These are phyloP conservation scores for Ophiostoma quercus DNA, from an alignment of 2,329 filamentous ascomycete species.

Conservation along the genomic window DNA sequence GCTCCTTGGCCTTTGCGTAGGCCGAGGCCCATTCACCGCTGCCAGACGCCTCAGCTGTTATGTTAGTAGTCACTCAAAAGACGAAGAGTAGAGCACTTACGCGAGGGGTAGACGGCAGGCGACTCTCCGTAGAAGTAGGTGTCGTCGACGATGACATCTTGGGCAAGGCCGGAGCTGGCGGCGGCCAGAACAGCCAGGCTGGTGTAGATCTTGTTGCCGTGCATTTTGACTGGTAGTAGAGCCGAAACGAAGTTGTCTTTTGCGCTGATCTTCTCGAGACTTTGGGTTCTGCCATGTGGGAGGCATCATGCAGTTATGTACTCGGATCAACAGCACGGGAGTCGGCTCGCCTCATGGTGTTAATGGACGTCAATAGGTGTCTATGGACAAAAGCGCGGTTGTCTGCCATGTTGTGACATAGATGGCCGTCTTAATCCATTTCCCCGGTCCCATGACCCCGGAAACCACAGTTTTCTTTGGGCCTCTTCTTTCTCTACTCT, in stretches of 20 bases:
- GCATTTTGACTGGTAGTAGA: background rate
- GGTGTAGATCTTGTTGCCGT: constrained; percentile 13
- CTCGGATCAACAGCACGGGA: background rate
- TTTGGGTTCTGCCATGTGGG: background rate
- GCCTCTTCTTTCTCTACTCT: too few species aligned
- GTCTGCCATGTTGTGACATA: background rate
- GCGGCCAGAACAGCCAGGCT: constrained; percentile 36
- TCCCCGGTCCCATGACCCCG: constrained; percentile 7
- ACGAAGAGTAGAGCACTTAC: background rate
- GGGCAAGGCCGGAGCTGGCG: constrained; percentile 26
- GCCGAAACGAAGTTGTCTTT: background rate
- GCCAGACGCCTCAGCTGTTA: constrained; percentile 46
- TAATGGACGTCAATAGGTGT: background rate
- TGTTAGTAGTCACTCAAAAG: background rate
- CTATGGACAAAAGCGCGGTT: background rate
- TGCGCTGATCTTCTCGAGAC: background rate
- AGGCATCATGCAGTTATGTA: constrained; percentile 15
- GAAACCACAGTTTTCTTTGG: background rate
- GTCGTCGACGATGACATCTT: constrained; percentile 38
- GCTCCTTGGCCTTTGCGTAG: constrained; percentile 59
- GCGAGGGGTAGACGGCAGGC: constrained; percentile 48
- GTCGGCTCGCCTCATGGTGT: background rate
- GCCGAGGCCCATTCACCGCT: constrained; percentile 61
- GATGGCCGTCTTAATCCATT: background rate
- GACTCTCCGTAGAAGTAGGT: constrained; percentile 47